Evolutionary conservation across 352 stramenopile species (phyloP), one percentile per base, ranked within the genome.

Genomic region (Globisporangium alternatum): DNA sequence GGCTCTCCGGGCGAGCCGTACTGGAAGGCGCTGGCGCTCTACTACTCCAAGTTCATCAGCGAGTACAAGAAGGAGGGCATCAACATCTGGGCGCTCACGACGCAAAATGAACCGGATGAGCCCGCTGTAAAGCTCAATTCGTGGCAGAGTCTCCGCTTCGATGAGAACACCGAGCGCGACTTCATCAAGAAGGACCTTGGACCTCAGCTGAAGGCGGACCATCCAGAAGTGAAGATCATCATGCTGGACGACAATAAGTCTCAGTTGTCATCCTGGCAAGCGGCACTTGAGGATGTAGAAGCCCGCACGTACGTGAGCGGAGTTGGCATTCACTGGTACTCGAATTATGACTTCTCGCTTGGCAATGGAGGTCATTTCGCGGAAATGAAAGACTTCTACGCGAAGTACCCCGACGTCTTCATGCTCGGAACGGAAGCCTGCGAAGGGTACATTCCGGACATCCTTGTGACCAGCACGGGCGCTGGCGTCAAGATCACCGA

Each of bases 301-400:
- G 61, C 75, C 3, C 59, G 72, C 19, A 70, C 90, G 63, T 97
- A 94, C 70, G 74, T 97, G n/a, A 78, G 82, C 12, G 90, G 90
- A 6, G 67, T 97, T 10, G 90, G 80, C 2, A 88, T 95, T 56
- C 90, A 97, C 75, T 97, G 90, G 87, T 94, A 96, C 75, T 75
- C 70, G 62, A 80, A 88, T 56, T 60, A 86, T 2, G 78, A 89
- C 64, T 86, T 89, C 51, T 72, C 65, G 21, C 65, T 83, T 31
- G 67, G 69, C 13, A 37, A 65, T 0, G 68, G 74, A 9, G 76
- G 77, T 1, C 66, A 90, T 55, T 89, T 88, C 39, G 55, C 77
- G 31, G 73, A 83, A 41, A 72, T 91, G 39, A 45, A 67, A 21
- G 67, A 75, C 2, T 89, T 89, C 70, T 69, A 89, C 66, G 68